Evolutionary conservation across 139 green algal genomes (phyloP).

Genomic region (Chlamydomonas sphaeroides): DNA sequence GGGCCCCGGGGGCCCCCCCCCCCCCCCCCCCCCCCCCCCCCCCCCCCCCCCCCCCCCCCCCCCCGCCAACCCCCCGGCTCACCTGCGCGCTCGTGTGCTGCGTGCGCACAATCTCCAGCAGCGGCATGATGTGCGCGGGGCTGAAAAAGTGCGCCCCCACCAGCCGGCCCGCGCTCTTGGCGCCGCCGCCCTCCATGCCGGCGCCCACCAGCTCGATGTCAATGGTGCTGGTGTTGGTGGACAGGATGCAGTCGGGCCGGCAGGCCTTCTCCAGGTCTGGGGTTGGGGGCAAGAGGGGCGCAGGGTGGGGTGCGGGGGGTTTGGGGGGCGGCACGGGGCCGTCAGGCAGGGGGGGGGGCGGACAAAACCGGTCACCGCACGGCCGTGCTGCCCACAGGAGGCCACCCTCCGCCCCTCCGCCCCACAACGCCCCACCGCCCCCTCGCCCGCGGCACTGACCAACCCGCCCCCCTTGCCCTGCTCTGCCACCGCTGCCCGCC

Average conservation of each 20-base stretch:
- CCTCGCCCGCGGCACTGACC: no score
- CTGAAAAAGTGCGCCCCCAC: conserved; percentile 96
- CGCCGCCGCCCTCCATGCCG: conserved; percentile 53
- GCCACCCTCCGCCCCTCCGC: no score
- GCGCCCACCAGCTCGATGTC: conserved; percentile 88
- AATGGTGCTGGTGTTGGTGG: conserved; percentile 99
- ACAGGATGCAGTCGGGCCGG: conserved; percentile 86
- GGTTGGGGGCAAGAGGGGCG: neutral
- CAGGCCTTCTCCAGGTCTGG: conserved; percentile 80
- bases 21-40: conserved; percentile 24
- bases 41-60: no score
- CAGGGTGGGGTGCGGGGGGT: no score
- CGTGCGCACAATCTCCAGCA: conserved; percentile 98
- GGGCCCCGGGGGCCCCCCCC: no score
- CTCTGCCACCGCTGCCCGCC: no score
- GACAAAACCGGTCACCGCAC: no score
- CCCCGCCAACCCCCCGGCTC: neutral
- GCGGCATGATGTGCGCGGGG: conserved; percentile 98
- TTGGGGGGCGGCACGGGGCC: no score
- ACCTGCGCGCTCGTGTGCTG: conserved; percentile 87
- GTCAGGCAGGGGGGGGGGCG: no score
- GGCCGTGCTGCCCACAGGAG: no score
- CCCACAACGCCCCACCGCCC: no score
- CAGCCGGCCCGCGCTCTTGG: conserved; percentile 77
- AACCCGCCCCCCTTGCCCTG: no score